Conservation (phyloP, 352 stramenopile genomes). For the Pythium aristosporum region DNA sequence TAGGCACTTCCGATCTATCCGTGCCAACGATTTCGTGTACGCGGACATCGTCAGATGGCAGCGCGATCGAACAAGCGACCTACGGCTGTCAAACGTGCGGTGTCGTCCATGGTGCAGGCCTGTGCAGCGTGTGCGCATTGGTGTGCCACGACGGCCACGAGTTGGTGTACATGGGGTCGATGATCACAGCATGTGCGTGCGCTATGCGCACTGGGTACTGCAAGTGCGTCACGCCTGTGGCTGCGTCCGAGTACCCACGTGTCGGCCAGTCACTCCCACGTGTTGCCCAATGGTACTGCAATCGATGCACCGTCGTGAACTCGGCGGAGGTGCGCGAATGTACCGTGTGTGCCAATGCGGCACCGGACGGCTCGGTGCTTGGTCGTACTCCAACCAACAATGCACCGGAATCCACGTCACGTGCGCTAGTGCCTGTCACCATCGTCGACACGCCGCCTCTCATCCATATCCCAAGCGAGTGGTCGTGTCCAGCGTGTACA, state of each 20-base stretch:
- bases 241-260: conserved; percentile 36
- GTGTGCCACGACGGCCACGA: conserved; percentile 84
- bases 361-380: conserved; percentile 23
- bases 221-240: conserved; percentile 44
- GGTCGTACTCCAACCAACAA: conserved; percentile 12
- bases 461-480: conserved; percentile 34
- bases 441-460: conserved; percentile 5
- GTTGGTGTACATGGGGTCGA: conserved; percentile 68
- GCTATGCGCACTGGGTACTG: conserved; percentile 56
- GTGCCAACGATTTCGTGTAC: conserved; percentile 45
- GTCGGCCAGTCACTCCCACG: conserved; percentile 37
- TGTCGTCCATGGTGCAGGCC: conserved; percentile 57
- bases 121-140: conserved; percentile 69
- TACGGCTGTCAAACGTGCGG: conserved; percentile 85
- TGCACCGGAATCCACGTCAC: conserved; percentile 42
- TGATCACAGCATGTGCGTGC: conserved; percentile 72
- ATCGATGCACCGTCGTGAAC: conserved; percentile 84
- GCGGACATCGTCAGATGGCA: conserved; percentile 73
- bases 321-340: conserved; percentile 47
- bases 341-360: conserved; percentile 58
- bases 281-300: conserved; percentile 71
- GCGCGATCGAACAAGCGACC: conserved; percentile 72
- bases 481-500: conserved; percentile 76
- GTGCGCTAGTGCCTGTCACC: conserved; percentile 43
- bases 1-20: background rate